Evolutionary conservation across 75 land plant species (phyloP), one percentile per base, ranked within the genome.

Genomic region (Azolla pinnata): DNA sequence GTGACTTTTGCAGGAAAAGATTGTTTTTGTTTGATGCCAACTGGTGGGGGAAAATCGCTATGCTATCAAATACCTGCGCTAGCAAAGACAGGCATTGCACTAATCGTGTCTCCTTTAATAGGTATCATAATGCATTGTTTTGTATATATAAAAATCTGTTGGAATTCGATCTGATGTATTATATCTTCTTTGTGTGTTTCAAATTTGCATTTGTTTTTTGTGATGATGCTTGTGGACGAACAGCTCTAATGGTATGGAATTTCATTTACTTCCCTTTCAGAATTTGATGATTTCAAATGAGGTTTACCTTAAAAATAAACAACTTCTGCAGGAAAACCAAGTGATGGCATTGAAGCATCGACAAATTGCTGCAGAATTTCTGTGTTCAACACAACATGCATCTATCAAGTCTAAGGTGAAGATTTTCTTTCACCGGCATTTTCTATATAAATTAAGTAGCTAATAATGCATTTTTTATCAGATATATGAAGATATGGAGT

Each of bases 251-350:
- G 90, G 90, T 83, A 60, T 60, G 76, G n/a, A 34, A 23, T 29
- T 30, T 44, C 0, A 4, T 27, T 42, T 45, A n/a, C n/a, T n/a
- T n/a, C n/a, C n/a, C n/a, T n/a, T n/a, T n/a, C n/a, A n/a, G n/a
- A n/a, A n/a, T n/a, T n/a, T n/a, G n/a, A n/a, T n/a, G n/a, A n/a
- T n/a, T n/a, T n/a, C n/a, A n/a, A n/a, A n/a, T n/a, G n/a, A n/a
- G n/a, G n/a, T n/a, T n/a, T n/a, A n/a, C n/a, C n/a, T n/a, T n/a
- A n/a, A n/a, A n/a, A n/a, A n/a, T n/a, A n/a, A n/a, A n/a, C n/a
- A n/a, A n/a, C n/a, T n/a, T n/a, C n/a, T n/a, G n/a, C n/a, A 86
- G 96, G 96, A 86, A 75, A 83, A 86, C 46, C 96, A 90, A 79
- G 96, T 90, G 35, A 31, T 65, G 46, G 69, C 73, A 26, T 66